Evolutionary conservation across 257 asterid genomes (phyloP), one percentile per base, ranked within the genome.

Genomic region (Coffea canephora): DNA sequence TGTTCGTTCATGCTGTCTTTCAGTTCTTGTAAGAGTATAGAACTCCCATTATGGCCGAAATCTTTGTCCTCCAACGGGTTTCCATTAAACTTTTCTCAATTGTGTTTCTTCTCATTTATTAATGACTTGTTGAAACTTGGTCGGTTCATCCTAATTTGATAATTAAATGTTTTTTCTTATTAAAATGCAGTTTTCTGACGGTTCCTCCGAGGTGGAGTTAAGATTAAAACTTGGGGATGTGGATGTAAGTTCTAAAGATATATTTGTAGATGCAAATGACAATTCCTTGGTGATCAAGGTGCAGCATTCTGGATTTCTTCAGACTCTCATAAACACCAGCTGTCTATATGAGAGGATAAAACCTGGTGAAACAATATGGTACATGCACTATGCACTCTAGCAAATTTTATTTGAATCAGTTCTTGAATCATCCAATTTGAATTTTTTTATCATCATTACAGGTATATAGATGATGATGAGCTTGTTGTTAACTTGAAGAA

Each of bases 311-410:
- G 98, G 96, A 83, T 83, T 69, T 43, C 65, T 87, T 69, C 89
- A 76, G 82, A 93, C 97, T 75, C 96, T 95, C 66, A 84, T 93
- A 86, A 96, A 92, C 55, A 86, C 94, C 77, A 71, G 79, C 81
- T 81, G 84, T 78, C 93, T 95, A 77, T 95, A 93, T 80, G 97
- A 91, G 72, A 84, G 69, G 86, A 93, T 92, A 83, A 93, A 92
- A 83, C 97, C 99, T 82, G 84, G 94, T 34, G 98, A 93, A 81
- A 93, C 97, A 45, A 95, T 95, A 89, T 93, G 98, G 99, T 95
- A 82, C 39, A 27, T 74, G 73, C 71, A 48, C 1, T 13, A 31
- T 67, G 77, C 66, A 54, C 61, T 54, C 34, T 78, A 39, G 70
- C 31, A 50, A 76, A 16, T 43, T 55, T 62, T 68, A 6, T 74